These are phyloP conservation scores for Cetradonia linearis DNA, from an alignment of 495 filamentous ascomycete species.

Conservation along the genomic window DNA sequence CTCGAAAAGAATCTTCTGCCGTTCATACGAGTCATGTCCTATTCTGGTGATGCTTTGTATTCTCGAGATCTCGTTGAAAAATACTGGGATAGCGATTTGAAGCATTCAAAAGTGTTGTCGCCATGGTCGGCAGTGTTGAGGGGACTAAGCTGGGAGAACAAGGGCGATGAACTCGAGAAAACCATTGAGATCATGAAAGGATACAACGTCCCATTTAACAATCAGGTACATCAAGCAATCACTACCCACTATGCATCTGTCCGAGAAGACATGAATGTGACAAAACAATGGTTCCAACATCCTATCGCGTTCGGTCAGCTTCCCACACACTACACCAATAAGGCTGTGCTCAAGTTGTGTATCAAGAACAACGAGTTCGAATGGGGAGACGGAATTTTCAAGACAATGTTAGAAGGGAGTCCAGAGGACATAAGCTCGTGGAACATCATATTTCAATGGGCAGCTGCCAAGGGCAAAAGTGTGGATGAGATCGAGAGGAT, in stretches of 20 bases:
- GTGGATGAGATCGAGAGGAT: constrained; percentile 61
- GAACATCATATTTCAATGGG: constrained; percentile 67
- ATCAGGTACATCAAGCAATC: constrained; percentile 38
- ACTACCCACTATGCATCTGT: constrained; percentile 39
- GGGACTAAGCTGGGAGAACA: constrained; percentile 57
- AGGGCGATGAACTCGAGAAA: constrained; percentile 32
- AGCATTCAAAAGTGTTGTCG: constrained; percentile 28
- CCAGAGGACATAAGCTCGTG: constrained; percentile 44
- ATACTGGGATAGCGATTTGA: constrained; percentile 31
- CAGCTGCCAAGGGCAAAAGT: constrained; percentile 57
- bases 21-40: constrained; percentile 46
- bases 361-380: constrained; percentile 47
- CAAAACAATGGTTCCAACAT: constrained; percentile 56
- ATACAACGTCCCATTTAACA: constrained; percentile 25
- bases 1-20: constrained; percentile 35
- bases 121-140: constrained; percentile 53
- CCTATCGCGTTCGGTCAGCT: constrained; percentile 35
- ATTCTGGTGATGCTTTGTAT: constrained; percentile 49
- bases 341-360: constrained; percentile 44
- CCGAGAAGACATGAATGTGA: constrained; percentile 40
- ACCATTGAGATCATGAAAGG: constrained; percentile 33
- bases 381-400: constrained; percentile 56
- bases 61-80: constrained; percentile 43
- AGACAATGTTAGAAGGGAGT: constrained; percentile 41
- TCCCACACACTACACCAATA: constrained; percentile 40